Evolutionary conservation across 2,329 filamentous ascomycete genomes (phyloP), one percentile per base, ranked within the genome.

Genomic region (Xylaria sp.): DNA sequence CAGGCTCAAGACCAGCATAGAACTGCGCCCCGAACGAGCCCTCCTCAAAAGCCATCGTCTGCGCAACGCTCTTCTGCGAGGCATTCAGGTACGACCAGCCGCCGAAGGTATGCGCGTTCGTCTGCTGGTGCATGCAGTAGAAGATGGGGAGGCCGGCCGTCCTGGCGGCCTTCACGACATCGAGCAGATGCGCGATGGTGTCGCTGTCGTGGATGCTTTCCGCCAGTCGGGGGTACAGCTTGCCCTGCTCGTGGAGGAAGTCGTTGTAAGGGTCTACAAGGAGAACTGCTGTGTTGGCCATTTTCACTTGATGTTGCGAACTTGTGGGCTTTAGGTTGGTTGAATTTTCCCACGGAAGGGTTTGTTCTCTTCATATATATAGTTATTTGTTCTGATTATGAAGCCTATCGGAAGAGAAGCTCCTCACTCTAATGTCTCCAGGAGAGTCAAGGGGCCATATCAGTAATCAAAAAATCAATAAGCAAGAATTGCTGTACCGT

Each of bases 61-160:
- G 8, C 23, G 20, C 46, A 15, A 62, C 2, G 13, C 15, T 34
- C 13, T 52, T 51, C 48, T 62, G 59, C 18, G 59, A 62, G 1
- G 31, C 48, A 23, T 31, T 62, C 18, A 62, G 59, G 31, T 62
- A 62, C 20, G 31, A n/a, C 59, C 59, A 62, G 10, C 59, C 48
- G n/a, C 12, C n/a, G 23, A 51, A 62, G 34, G 46, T 52, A 10
- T 62, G 48, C 28, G 31, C n/a, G 48, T 62, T 52, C 23, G 59
- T 62, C 48, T 62, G 59, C 20, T 62, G 59, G 8, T 62, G 59
- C 59, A 62, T 62, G 46, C 59, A 62, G 15, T 62, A 62, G 46
- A 62, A 62, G 34, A 62, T 41, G 31, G 59, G 59, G 20, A 62
- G 20, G 5, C 34, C 20, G 4, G 48, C 31, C 34, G 28, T 25